Evolutionary conservation across 768 basidiomycete genomes (phyloP).

Genomic region (Kwoniella newhampshirensis): DNA sequence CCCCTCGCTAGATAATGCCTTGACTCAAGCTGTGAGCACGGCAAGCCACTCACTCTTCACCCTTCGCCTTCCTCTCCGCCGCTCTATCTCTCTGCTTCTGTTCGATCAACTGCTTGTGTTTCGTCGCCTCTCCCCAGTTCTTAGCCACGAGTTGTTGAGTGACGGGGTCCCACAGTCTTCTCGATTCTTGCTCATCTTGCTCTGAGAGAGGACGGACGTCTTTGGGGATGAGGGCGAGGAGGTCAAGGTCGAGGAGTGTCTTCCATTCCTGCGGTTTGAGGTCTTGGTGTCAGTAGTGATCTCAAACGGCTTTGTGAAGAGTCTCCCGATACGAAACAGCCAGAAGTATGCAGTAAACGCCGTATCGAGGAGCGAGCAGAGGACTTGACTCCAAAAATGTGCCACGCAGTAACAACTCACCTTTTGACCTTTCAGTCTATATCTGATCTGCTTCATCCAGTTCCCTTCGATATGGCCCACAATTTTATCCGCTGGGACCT

Average conservation of each 20-base stretch:
- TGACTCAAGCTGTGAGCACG: too few species aligned
- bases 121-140: slow-evolving; percentile 87
- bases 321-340: too few species aligned
- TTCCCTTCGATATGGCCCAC: slow-evolving; percentile 83
- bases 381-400: too few species aligned
- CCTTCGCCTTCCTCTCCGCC: slow-evolving; percentile 78
- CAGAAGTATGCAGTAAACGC: too few species aligned
- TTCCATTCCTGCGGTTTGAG: slow-evolving; percentile 67
- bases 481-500: slow-evolving; percentile 75
- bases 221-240: slow-evolving; percentile 75
- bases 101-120: slow-evolving; percentile 86
- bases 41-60: slow-evolving; percentile 67
- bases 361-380: background rate
- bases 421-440: slow-evolving; percentile 60
- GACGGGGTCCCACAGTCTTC: slow-evolving; percentile 78
- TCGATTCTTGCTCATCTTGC: slow-evolving; percentile 77
- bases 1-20: background rate
- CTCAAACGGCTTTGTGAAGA: background rate
- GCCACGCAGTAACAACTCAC: slow-evolving; percentile 46
- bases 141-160: slow-evolving; percentile 70
- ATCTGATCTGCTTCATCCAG: slow-evolving; percentile 80
- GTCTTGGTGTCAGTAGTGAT: too few species aligned
- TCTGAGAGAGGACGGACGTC: slow-evolving; percentile 73
- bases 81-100: slow-evolving; percentile 86
- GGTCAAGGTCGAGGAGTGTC: slow-evolving; percentile 73